phyloP scores from a whole-genome alignment of 2,329 filamentous ascomycete genomes.

The Orbilia blumenaviensis region DNA sequence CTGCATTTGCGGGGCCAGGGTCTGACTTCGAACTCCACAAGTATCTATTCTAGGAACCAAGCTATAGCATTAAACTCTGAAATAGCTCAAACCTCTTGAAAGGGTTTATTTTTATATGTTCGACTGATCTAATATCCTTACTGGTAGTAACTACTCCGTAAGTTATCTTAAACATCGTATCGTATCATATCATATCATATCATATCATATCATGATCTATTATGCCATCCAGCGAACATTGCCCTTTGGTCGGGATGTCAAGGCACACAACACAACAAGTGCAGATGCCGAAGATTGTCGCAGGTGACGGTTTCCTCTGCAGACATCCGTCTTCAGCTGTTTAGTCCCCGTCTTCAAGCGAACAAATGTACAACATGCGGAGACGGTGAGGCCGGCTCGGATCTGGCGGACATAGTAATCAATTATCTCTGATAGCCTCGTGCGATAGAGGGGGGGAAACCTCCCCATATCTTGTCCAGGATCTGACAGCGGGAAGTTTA shows the following conservation, averaged over 20 bases:
- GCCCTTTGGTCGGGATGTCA: too few species aligned
- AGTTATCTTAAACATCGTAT: too few species aligned
- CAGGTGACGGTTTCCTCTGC: not conserved
- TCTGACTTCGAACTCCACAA: not conserved
- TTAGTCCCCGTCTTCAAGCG: too few species aligned
- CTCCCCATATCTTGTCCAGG: not conserved
- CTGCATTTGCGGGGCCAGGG: not conserved
- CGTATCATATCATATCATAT: too few species aligned
- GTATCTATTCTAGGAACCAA: constrained; percentile 11
- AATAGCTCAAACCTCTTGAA: constrained; percentile 21
- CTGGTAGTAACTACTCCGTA: too few species aligned
- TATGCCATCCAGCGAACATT: too few species aligned
- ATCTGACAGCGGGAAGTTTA: not conserved
- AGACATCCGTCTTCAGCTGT: constrained; percentile 6
- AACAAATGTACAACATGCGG: too few species aligned
- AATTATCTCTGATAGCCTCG: not conserved
- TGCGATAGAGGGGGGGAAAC: not conserved
- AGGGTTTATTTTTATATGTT: constrained; percentile 1
- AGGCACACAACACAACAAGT: too few species aligned
- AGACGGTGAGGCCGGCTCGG: too few species aligned
- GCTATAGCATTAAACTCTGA: not conserved
- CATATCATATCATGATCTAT: too few species aligned
- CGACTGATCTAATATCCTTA: not conserved
- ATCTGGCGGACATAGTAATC: not conserved
- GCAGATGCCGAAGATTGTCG: not conserved